Conservation (phyloP, 345 rosid species). For the Eucalyptus cladocalyx region DNA sequence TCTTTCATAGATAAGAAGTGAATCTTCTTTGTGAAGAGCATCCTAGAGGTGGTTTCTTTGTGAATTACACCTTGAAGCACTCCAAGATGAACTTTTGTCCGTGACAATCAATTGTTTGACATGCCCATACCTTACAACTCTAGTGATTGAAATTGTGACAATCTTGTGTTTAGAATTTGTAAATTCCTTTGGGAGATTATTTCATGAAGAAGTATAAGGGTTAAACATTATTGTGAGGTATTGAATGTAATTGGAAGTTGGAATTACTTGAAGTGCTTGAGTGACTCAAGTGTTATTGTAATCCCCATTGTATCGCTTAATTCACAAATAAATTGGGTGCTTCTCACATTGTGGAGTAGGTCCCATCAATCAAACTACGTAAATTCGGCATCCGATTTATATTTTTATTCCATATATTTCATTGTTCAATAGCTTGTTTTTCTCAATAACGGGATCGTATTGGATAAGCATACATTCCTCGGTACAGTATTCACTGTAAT, state of each 20-base stretch:
- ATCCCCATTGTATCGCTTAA: background rate
- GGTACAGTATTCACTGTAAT: no score
- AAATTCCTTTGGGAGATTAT: no score
- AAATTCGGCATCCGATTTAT: accelerated
- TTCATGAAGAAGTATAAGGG: background rate
- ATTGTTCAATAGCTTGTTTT: background rate
- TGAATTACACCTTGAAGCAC: background rate
- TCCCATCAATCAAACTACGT: background rate
- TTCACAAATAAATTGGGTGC: background rate
- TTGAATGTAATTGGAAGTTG: background rate
- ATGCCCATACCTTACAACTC: background rate
- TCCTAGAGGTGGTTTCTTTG: background rate
- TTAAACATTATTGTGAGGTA: background rate
- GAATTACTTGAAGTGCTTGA: background rate
- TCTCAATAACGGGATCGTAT: no score
- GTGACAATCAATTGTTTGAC: background rate
- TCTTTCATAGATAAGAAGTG: background rate
- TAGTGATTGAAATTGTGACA: background rate
- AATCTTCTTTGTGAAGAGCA: background rate
- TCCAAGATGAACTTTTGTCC: background rate
- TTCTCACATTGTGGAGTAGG: background rate
- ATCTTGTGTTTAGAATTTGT: background rate
- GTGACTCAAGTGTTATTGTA: background rate
- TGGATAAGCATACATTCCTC: no score
- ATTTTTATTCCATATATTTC: no score